Percentiles rank a stretch among this genome's conserved stretches.
phyloP scores from a whole-genome alignment of 345 rosid genomes.

The Aquilaria sinensis region DNA sequence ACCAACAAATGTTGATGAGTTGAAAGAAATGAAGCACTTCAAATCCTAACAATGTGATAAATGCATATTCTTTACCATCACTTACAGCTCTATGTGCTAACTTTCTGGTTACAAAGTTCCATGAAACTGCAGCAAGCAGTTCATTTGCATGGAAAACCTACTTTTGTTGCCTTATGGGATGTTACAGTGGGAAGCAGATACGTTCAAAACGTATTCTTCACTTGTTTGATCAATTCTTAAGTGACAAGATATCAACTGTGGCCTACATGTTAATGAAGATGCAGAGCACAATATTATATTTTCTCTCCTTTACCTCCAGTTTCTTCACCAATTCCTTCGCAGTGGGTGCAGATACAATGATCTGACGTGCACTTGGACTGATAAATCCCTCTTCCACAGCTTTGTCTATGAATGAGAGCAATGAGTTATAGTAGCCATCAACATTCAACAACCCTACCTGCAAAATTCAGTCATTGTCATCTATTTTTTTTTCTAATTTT shows the following conservation, averaged over 20 bases:
- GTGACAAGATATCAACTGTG: background rate
- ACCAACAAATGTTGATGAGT: no score
- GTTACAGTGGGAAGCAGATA: background rate
- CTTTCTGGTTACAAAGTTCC: no score
- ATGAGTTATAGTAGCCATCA: constrained; percentile 97
- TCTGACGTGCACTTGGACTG: constrained; percentile 77
- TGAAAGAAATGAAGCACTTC: no score
- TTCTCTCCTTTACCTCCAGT: constrained; percentile 60
- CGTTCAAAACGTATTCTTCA: no score
- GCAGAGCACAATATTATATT: constrained; percentile 1
- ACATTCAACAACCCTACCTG: constrained; percentile 98
- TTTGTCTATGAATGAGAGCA: constrained; percentile 91
- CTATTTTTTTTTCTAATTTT: background rate
- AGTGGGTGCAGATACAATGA: constrained; percentile 86
- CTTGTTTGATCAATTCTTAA: background rate
- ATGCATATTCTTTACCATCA: no score
- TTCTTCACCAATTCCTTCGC: constrained; percentile 75
- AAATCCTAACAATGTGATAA: no score
- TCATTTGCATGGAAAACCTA: no score
- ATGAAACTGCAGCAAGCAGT: no score
- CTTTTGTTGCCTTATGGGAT: no score
- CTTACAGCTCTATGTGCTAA: no score
- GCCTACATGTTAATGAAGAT: background rate
- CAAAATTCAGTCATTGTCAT: constrained; percentile 9
- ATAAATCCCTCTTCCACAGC: constrained; percentile 98